phyloP scores from a whole-genome alignment of 2,329 filamentous ascomycete genomes.

The Exophiala oligosperma region DNA sequence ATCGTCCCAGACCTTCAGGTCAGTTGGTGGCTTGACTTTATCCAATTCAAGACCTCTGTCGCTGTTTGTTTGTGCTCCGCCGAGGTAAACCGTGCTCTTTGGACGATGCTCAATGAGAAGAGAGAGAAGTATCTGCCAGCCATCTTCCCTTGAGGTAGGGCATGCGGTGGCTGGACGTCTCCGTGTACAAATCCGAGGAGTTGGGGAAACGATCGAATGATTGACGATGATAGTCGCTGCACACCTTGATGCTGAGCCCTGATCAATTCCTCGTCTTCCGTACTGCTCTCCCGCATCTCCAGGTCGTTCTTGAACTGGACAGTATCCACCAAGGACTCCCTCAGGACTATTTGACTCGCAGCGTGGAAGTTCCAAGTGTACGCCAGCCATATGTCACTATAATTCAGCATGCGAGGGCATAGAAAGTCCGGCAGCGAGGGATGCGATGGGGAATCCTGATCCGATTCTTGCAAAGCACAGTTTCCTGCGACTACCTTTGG shows the following conservation, averaged over 20 bases:
- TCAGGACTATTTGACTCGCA: conserved; percentile 13
- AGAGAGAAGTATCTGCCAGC: conserved; percentile 8
- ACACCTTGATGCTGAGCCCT: neutral
- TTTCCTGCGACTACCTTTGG: neutral
- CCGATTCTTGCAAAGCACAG: neutral
- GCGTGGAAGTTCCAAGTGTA: conserved; percentile 15
- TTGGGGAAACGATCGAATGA: conserved; percentile 12
- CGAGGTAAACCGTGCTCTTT: conserved; percentile 9
- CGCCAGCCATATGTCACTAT: conserved; percentile 9
- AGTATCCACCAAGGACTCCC: conserved; percentile 11
- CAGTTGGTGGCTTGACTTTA: conserved; percentile 6
- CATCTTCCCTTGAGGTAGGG: conserved; percentile 6
- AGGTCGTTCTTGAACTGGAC: neutral
- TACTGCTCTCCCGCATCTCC: neutral
- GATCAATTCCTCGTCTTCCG: conserved; percentile 6
- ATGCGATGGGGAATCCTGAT: neutral
- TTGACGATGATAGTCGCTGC: neutral
- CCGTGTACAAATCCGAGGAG: conserved; percentile 7
- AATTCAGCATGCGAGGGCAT: conserved; percentile 7
- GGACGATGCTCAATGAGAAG: conserved; percentile 10
- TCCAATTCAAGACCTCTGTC: conserved; percentile 5
- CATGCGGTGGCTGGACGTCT: neutral
- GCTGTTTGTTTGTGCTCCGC: conserved; percentile 10
- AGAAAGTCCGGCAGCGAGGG: neutral
- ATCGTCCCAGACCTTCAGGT: neutral